phyloP scores from a whole-genome alignment of 345 rosid genomes.

The Populus pruinosa region DNA sequence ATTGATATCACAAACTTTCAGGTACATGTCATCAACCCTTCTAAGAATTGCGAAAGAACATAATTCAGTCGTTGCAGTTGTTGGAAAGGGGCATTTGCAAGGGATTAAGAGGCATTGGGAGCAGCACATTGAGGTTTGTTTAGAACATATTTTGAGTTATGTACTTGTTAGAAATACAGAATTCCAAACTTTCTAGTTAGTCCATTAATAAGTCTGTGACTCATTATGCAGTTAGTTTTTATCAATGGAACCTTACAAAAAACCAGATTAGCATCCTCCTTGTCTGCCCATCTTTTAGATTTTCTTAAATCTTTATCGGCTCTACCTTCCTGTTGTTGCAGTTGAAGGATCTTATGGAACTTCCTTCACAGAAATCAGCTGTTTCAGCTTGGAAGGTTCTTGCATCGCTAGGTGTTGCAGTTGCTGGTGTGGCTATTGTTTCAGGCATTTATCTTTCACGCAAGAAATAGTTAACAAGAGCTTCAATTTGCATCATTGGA shows the following conservation, averaged over 20 bases:
- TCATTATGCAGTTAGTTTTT: not conserved
- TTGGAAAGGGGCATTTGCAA: conserved; percentile 94
- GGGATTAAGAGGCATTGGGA: conserved; percentile 89
- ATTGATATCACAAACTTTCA: conserved; percentile 18
- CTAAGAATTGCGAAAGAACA: conserved; percentile 70
- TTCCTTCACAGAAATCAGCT: conserved; percentile 48
- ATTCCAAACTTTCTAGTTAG: not conserved
- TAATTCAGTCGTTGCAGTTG: conserved; percentile 81
- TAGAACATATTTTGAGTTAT: not conserved
- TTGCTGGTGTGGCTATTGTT: conserved; percentile 65
- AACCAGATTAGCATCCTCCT: not conserved
- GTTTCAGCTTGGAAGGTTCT: conserved; percentile 49
- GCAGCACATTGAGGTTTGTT: conserved; percentile 67
- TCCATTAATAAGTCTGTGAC: not conserved
- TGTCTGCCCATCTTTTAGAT: not conserved
- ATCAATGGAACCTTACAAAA: not conserved
- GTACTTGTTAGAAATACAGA: no score
- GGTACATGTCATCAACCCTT: conserved; percentile 84
- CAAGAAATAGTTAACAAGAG: conserved; percentile 38
- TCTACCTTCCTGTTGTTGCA: conserved; percentile 23
- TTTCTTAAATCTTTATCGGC: not conserved
- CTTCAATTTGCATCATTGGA: not conserved
- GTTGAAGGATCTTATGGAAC: conserved; percentile 65
- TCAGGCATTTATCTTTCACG: conserved; percentile 59
- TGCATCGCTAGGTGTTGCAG: conserved; percentile 60